Percentiles rank a stretch among this genome's conserved stretches.
Conservation (phyloP, 257 asterid species). For the Capsicum chinense region DNA sequence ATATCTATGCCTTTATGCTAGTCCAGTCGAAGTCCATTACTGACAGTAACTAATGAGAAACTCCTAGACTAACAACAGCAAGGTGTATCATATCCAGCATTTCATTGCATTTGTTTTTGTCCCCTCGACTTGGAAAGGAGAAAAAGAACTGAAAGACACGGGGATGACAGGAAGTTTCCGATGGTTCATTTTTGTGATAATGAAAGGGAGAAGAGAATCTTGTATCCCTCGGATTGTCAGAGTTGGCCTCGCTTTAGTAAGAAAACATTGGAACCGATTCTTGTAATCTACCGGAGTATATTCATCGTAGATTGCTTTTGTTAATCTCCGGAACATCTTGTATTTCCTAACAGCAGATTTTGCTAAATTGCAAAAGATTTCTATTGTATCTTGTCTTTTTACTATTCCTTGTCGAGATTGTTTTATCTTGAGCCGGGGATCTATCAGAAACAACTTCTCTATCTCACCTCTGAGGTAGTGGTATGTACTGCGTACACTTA, state of each 20-base stretch:
- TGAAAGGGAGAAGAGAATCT: background rate
- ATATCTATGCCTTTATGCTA: background rate
- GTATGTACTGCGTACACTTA: too few relatives aligned
- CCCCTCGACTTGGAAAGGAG: background rate
- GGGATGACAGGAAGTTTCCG: background rate
- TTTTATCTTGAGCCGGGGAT: too few relatives aligned
- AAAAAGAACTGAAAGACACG: background rate
- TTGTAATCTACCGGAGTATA: background rate
- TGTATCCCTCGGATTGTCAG: background rate
- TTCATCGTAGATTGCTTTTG: background rate
- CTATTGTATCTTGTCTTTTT: too few relatives aligned
- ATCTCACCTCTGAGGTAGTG: too few relatives aligned
- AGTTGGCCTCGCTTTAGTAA: slow-evolving; percentile 1
- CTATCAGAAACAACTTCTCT: too few relatives aligned
- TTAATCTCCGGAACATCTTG: slow-evolving; percentile 7
- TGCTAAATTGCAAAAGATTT: background rate
- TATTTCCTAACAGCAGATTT: background rate
- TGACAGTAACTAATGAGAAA: background rate
- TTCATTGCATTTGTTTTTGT: background rate
- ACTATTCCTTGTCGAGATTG: too few relatives aligned
- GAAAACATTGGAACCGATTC: background rate
- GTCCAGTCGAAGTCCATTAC: background rate
- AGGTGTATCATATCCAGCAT: slow-evolving; percentile 5
- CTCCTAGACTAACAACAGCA: background rate
- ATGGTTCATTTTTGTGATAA: slow-evolving; percentile 2